Evolutionary conservation across 2,329 filamentous ascomycete species (phyloP).

Genomic region (Xylariaceae sp.): DNA sequence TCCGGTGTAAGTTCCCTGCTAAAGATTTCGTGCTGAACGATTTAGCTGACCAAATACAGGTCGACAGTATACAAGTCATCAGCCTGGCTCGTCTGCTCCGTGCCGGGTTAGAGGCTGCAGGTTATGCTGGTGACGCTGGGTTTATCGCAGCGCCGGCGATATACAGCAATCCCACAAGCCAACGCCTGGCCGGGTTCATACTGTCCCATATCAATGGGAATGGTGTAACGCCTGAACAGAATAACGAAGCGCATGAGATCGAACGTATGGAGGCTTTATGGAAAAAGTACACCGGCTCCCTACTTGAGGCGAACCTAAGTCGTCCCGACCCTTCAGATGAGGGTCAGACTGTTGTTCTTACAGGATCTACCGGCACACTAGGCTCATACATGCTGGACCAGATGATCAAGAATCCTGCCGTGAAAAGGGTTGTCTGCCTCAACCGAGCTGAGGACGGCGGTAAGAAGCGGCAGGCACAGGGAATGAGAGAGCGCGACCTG

Average conservation of each 20-base stretch:
- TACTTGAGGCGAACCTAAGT: slow-evolving; percentile 24
- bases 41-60: slow-evolving; percentile 13
- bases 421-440: slow-evolving; percentile 45
- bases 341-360: slow-evolving; percentile 42
- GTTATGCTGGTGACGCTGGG: slow-evolving; percentile 34
- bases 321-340: slow-evolving; percentile 33
- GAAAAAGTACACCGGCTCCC: slow-evolving; percentile 35
- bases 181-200: slow-evolving; percentile 36
- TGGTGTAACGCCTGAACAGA: not conserved
- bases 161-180: slow-evolving; percentile 38
- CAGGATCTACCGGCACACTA: slow-evolving; percentile 47
- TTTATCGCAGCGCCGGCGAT: slow-evolving; percentile 38
- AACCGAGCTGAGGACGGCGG: slow-evolving; percentile 45
- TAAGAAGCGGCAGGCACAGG: slow-evolving; percentile 36
- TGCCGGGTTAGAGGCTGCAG: slow-evolving; percentile 32
- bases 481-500: slow-evolving; percentile 39
- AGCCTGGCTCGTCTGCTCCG: slow-evolving; percentile 36
- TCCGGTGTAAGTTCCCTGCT: slow-evolving; percentile 27
- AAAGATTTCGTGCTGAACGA: not conserved
- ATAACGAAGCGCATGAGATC: slow-evolving; percentile 23
- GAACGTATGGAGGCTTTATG: slow-evolving; percentile 35
- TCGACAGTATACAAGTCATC: slow-evolving; percentile 43
- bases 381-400: slow-evolving; percentile 45
- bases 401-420: slow-evolving; percentile 32
- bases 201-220: slow-evolving; percentile 25